Evolutionary conservation across 2,329 filamentous ascomycete genomes (phyloP).

Genomic region (Colletotrichum cuscutae): DNA sequence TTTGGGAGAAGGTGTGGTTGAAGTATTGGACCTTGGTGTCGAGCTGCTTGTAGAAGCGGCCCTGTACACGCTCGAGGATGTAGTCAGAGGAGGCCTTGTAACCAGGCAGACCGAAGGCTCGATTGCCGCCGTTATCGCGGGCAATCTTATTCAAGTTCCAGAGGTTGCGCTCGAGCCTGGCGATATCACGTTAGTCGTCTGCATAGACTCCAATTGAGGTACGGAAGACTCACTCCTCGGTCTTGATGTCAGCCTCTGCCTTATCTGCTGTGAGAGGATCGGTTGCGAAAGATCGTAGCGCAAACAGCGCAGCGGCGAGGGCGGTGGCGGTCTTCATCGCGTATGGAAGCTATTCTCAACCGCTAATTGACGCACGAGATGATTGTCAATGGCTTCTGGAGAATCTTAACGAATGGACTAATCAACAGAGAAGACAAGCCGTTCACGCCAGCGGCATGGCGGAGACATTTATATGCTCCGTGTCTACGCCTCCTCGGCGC

Average conservation of each 20-base stretch:
- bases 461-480: slow-evolving; percentile 11
- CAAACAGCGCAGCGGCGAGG: slow-evolving; percentile 32
- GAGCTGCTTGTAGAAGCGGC: slow-evolving; percentile 51
- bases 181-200: neutral
- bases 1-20: slow-evolving; percentile 56
- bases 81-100: slow-evolving; percentile 69
- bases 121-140: slow-evolving; percentile 65
- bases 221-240: slow-evolving; percentile 45
- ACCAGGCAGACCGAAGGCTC: slow-evolving; percentile 68
- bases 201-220: neutral
- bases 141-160: slow-evolving; percentile 65
- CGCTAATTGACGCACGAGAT: neutral
- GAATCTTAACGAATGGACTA: slow-evolving; percentile 27
- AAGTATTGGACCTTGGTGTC: slow-evolving; percentile 59
- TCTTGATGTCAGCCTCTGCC: slow-evolving; percentile 51
- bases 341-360: slow-evolving; percentile 12
- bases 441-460: neutral
- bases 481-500: slow-evolving; percentile 13
- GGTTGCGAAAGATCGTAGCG: slow-evolving; percentile 34
- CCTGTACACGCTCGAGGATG: slow-evolving; percentile 57
- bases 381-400: slow-evolving; percentile 2
- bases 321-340: slow-evolving; percentile 35
- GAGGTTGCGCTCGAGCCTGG: slow-evolving; percentile 64
- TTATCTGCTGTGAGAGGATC: slow-evolving; percentile 50
- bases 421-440: neutral